Evolutionary conservation across 2,329 filamentous ascomycete species (phyloP).

Genomic region (Botrytis aclada): DNA sequence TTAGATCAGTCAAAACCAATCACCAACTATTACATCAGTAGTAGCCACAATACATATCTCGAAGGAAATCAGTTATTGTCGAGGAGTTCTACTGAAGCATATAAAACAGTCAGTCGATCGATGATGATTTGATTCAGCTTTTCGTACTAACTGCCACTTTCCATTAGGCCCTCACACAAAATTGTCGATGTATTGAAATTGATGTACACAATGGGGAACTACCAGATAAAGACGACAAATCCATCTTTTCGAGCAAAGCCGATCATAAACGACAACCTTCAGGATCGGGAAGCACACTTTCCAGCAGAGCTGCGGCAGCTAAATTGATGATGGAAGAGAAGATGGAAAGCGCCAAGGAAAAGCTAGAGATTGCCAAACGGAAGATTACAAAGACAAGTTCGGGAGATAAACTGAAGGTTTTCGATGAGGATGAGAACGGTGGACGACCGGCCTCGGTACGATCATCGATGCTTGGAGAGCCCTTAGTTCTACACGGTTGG

Average conservation of each 20-base stretch:
- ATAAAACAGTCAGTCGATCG: slow-evolving; percentile 61
- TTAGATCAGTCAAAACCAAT: slow-evolving; percentile 37
- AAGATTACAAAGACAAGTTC: slow-evolving; percentile 25
- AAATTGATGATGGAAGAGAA: slow-evolving; percentile 27
- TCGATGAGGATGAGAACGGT: slow-evolving; percentile 27
- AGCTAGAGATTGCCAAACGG: slow-evolving; percentile 30
- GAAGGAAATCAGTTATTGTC: slow-evolving; percentile 82
- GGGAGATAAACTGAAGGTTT: slow-evolving; percentile 21
- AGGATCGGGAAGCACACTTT: slow-evolving; percentile 34
- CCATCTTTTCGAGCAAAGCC: slow-evolving; percentile 40
- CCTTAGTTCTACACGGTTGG: slow-evolving; percentile 80
- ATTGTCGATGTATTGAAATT: slow-evolving; percentile 89
- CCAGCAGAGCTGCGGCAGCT: slow-evolving; percentile 33
- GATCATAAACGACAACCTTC: slow-evolving; percentile 46
- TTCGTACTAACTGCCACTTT: slow-evolving; percentile 19
- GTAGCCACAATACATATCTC: slow-evolving; percentile 92
- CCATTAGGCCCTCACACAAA: slow-evolving; percentile 63
- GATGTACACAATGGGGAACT: slow-evolving; percentile 83
- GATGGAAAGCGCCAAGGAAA: slow-evolving; percentile 28
- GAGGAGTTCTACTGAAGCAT: slow-evolving; percentile 69
- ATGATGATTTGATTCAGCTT: background rate
- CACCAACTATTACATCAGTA: slow-evolving; percentile 85
- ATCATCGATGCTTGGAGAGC: slow-evolving; percentile 52
- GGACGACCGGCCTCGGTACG: slow-evolving; percentile 32
- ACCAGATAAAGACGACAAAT: slow-evolving; percentile 32